These are phyloP conservation scores for Begonia peltatifolia DNA, from an alignment of 306 rosid species.

Conservation along the genomic window DNA sequence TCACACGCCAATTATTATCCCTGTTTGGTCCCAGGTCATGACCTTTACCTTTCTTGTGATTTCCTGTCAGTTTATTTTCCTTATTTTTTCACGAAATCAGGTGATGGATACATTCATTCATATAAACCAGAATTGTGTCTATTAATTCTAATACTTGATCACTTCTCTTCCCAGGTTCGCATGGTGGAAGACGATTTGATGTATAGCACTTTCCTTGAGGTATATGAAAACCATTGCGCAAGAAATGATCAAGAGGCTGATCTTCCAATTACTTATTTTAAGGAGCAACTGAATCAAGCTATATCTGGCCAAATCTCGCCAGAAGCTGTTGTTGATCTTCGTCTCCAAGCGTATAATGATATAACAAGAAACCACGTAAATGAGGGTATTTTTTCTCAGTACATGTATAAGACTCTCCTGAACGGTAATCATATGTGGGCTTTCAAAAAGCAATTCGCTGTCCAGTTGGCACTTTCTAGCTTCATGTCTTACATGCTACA, in stretches of 20 bases:
- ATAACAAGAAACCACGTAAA: conserved; percentile 62
- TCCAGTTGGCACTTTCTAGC: conserved; percentile 95
- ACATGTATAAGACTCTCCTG: conserved; percentile 85
- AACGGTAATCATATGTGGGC: conserved; percentile 97
- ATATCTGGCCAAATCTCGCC: conserved; percentile 84
- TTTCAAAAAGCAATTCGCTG: conserved; percentile 94
- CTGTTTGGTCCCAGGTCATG: conserved; percentile 98
- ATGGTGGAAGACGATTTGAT: conserved; percentile 99
- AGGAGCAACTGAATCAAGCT: conserved; percentile 93
- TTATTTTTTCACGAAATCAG: background rate
- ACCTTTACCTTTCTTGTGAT: conserved; percentile 3
- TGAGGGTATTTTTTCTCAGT: conserved; percentile 91
- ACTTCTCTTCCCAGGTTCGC: conserved; percentile 52
- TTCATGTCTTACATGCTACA: conserved; percentile 92
- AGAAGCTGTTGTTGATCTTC: conserved; percentile 85
- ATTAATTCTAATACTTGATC: too few relatives aligned
- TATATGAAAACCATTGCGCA: conserved; percentile 95
- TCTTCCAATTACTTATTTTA: conserved; percentile 85
- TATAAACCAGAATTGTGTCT: too few relatives aligned
- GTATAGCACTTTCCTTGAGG: conserved; percentile 99
- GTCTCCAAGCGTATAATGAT: conserved; percentile 73
- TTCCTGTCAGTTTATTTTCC: background rate
- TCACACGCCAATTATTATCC: conserved; percentile 95
- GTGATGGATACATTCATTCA: too few relatives aligned
- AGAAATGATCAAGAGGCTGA: conserved; percentile 94